Base-by-base conservation (phyloP, 2,329 filamentous ascomycete species). In the Didymella segeticola region DNA sequence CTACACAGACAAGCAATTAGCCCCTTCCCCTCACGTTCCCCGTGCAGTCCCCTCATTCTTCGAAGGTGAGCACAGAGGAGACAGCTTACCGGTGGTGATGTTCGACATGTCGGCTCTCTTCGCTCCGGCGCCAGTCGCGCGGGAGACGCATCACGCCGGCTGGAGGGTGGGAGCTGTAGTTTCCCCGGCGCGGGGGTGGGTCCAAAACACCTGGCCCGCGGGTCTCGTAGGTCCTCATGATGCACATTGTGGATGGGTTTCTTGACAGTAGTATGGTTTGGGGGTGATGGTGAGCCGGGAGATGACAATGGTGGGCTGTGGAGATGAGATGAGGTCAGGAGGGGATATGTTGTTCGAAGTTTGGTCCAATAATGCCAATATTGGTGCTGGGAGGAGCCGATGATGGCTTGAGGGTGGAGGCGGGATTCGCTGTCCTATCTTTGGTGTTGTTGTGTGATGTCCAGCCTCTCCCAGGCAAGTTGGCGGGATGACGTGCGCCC, bases 81-180 rank as follows among this genome's bases (percentile, higher is more conserved):
- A 19, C 11, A 15, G 30, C 43, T 2, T 19, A 50, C 47, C 34
- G 36, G 17, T 29, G 20, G 11, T 47, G 36, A 9, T 69, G 52
- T 4, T 56, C 54, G 17, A 50, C 52, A 33, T 60, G 50, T 10
- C 57, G 37, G 2, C 51, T 62, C 17, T 62, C 58, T 14, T 68
- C 64, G 38, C 61, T 64, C 34, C 68, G 61, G 7, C 66, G 64
- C 61, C 70, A 73, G 39, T 67, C 67, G 23, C 69, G 66, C 26
- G 71, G 70, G 5, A 74, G 51, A 8, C 69, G 67, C 53, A 71
- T 69, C 2, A 67, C 64, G 54, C 69, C 70, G 1, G 69, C 70
- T 8, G 68, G 70, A 1, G 68, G 62, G 41, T 74, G 70, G 3
- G 71, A 67, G 1, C 68, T 71, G 56, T 60, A 72, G 52, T 67